A percentile compares a stretch with the other conserved stretches of the same genome.
Conservation (phyloP, 2,329 filamentous ascomycete genomes). For the Ambrosiella cleistominuta region DNA sequence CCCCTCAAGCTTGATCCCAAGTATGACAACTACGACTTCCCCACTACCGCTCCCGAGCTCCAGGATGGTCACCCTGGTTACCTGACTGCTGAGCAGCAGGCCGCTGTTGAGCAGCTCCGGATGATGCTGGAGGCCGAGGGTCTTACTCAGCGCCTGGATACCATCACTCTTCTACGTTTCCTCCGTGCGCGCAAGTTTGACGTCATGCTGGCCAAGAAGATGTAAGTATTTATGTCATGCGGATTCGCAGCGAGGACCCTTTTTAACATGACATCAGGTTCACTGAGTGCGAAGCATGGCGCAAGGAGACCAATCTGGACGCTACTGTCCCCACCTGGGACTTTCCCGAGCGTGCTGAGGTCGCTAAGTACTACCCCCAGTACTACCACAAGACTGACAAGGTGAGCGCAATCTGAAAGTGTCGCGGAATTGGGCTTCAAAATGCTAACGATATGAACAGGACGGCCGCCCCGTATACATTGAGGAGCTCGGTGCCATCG, state of each 20-base stretch:
- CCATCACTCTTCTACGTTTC: conserved; percentile 79
- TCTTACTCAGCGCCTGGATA: conserved; percentile 73
- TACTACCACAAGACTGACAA: conserved; percentile 98
- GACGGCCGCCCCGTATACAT: conserved; percentile 96
- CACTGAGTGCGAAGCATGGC: conserved; percentile 77
- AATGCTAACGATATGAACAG: conserved; percentile 26
- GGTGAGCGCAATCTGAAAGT: conserved; percentile 23
- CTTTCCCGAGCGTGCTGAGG: conserved; percentile 66
- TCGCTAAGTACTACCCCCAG: conserved; percentile 89
- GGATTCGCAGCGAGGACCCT: background rate
- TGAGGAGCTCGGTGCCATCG: conserved; percentile 85
- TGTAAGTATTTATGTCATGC: conserved; percentile 41
- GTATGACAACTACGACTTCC: conserved; percentile 93
- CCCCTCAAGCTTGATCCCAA: conserved; percentile 55
- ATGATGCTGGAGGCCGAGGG: conserved; percentile 69
- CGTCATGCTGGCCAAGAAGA: conserved; percentile 64
- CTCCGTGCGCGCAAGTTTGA: conserved; percentile 91
- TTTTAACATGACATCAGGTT: conserved; percentile 45
- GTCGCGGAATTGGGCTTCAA: background rate
- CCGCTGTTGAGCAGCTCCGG: conserved; percentile 72
- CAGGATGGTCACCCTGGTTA: conserved; percentile 73
- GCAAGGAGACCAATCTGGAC: conserved; percentile 71
- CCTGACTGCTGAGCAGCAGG: conserved; percentile 73
- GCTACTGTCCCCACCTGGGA: conserved; percentile 65
- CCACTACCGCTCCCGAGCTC: conserved; percentile 52